Evolutionary conservation across 768 basidiomycete species (phyloP).

Genomic region (Kwoniella dejecticola): DNA sequence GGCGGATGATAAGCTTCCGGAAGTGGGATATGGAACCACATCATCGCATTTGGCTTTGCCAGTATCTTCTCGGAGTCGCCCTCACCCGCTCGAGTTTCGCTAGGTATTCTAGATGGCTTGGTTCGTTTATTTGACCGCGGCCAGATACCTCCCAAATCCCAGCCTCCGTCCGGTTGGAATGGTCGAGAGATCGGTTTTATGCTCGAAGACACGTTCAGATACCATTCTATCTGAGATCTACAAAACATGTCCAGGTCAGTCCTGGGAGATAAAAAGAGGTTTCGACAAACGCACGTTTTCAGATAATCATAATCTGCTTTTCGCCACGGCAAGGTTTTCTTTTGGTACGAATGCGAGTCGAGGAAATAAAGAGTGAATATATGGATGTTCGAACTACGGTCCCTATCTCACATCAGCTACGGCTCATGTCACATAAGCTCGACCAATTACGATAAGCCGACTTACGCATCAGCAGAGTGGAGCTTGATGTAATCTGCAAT

Average conservation of each 20-base stretch:
- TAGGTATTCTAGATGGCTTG: conserved; percentile 54
- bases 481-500: conserved; percentile 70
- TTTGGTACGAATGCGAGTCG: conserved; percentile 68
- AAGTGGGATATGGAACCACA: conserved; percentile 97
- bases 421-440: background rate
- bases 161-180: conserved; percentile 73
- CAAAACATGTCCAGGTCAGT: background rate
- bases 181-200: conserved; percentile 78
- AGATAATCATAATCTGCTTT: conserved; percentile 85
- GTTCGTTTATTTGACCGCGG: conserved; percentile 48
- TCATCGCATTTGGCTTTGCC: conserved; percentile 91
- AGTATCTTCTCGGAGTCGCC: conserved; percentile 53
- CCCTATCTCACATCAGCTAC: background rate
- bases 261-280: background rate
- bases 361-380: conserved; percentile 88
- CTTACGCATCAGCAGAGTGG: conserved; percentile 78
- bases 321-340: conserved; percentile 62
- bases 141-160: conserved; percentile 71
- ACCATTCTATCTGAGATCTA: conserved; percentile 86
- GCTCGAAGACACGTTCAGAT: conserved; percentile 72
- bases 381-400: conserved; percentile 79
- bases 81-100: conserved; percentile 44
- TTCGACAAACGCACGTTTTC: conserved; percentile 60
- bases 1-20: conserved; percentile 73
- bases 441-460: conserved; percentile 32